A percentile compares a stretch with the other conserved stretches of the same genome.
Conservation (phyloP, 164 flowering plant genomes). For the Chloranthus sessilifolius region DNA sequence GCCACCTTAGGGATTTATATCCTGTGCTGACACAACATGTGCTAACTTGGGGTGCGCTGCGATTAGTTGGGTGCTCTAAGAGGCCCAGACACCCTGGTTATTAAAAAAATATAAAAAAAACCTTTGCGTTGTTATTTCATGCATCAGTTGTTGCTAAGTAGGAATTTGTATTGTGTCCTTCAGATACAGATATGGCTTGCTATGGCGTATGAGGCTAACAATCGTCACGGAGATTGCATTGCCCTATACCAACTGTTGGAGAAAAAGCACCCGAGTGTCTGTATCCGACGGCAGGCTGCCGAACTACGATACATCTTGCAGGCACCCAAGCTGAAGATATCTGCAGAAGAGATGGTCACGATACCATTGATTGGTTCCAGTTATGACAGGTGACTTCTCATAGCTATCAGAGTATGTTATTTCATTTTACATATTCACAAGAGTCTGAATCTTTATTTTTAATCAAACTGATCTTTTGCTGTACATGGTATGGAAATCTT, state of each 20-base stretch:
- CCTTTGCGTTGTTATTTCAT: background rate
- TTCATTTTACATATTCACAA: background rate
- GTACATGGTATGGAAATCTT: too few species aligned
- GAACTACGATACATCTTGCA: slow-evolving; percentile 87
- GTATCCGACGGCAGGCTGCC: slow-evolving; percentile 84
- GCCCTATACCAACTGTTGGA: slow-evolving; percentile 74
- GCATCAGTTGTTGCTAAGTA: background rate
- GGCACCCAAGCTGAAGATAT: slow-evolving; percentile 92
- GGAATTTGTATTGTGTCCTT: background rate
- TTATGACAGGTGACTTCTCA: slow-evolving; percentile 70
- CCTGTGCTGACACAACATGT: too few species aligned
- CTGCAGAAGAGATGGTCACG: slow-evolving; percentile 93
- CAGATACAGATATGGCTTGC: slow-evolving; percentile 99
- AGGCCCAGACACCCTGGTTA: too few species aligned
- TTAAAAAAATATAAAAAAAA: background rate
- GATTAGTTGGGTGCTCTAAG: too few species aligned
- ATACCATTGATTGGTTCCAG: slow-evolving; percentile 81
- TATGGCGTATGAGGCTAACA: slow-evolving; percentile 96
- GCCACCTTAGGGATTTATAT: too few species aligned
- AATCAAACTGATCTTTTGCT: too few species aligned
- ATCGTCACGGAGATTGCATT: slow-evolving; percentile 87
- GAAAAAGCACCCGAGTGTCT: slow-evolving; percentile 58
- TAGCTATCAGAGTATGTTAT: background rate
- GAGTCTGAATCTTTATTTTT: too few species aligned
- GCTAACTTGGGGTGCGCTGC: too few species aligned